Percentiles rank a stretch among this genome's conserved stretches.
phyloP scores from a whole-genome alignment of 176 grass and related monocot genomes.

The Aegilops longissima region DNA sequence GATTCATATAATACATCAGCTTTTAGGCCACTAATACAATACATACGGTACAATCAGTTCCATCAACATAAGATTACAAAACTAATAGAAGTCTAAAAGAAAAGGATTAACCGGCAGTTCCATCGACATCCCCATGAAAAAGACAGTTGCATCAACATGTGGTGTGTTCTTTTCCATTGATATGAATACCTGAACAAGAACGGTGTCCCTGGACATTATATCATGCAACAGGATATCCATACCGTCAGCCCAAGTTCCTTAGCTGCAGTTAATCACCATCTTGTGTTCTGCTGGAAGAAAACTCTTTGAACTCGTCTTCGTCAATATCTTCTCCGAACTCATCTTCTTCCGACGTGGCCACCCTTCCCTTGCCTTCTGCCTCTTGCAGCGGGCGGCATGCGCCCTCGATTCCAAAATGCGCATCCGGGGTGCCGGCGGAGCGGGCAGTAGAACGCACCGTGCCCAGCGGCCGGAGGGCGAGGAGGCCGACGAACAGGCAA shows the following conservation, averaged over 20 bases:
- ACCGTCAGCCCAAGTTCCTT: constrained; percentile 57
- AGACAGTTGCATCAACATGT: background rate
- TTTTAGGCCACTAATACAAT: background rate
- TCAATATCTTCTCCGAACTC: constrained; percentile 36
- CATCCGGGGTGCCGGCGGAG: no score
- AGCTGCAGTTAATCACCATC: constrained; percentile 43
- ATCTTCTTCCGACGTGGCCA: no score
- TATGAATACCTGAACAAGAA: constrained; percentile 13
- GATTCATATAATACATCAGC: no score
- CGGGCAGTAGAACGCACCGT: no score
- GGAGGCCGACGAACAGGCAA: no score
- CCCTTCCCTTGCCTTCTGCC: no score
- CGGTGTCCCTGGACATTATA: constrained; percentile 1
- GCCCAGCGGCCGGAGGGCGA: no score
- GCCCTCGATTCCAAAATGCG: no score
- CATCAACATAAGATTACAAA: background rate
- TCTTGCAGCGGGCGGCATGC: no score
- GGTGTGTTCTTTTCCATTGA: background rate
- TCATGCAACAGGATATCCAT: constrained; percentile 26
- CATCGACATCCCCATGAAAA: background rate
- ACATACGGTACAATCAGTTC: background rate
- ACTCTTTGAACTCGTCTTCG: constrained; percentile 42
- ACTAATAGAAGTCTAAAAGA: background rate
- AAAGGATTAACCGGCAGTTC: background rate
- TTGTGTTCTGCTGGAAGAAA: constrained; percentile 20